Conservation (phyloP, 2,329 filamentous ascomycete genomes). For the Alternaria atra region DNA sequence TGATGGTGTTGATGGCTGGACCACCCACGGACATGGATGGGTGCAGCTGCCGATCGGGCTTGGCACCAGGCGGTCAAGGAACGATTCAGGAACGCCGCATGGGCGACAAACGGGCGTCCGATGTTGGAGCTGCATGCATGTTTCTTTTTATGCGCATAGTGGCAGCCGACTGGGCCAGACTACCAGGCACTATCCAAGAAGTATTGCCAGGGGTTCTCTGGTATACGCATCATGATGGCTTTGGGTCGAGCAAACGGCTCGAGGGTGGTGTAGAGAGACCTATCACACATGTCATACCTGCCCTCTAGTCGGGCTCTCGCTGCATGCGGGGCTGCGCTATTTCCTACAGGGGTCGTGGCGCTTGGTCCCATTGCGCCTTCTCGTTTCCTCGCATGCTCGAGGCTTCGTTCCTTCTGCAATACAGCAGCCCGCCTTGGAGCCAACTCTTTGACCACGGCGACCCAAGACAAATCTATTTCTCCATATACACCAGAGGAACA, state of each 20-base stretch:
- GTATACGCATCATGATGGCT: constrained; percentile 15
- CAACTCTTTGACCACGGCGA: neutral
- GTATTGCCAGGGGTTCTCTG: neutral
- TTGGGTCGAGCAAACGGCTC: neutral
- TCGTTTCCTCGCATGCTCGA: constrained; percentile 29
- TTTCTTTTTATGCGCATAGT: constrained; percentile 6
- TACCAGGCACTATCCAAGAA: neutral
- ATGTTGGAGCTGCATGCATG: constrained; percentile 11
- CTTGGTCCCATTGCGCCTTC: constrained; percentile 22
- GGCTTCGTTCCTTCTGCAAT: constrained; percentile 9
- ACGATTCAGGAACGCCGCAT: constrained; percentile 22
- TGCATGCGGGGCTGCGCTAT: constrained; percentile 22
- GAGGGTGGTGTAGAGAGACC: constrained; percentile 1
- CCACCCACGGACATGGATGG: constrained; percentile 6
- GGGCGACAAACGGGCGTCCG: constrained; percentile 9
- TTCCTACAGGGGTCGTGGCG: constrained; percentile 16
- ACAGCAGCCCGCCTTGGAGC: neutral
- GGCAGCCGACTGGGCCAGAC: neutral
- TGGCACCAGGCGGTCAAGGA: constrained; percentile 15
- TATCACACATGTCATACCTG: constrained; percentile 8
- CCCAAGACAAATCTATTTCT: neutral
- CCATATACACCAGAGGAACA: neutral
- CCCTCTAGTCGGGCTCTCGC: constrained; percentile 5
- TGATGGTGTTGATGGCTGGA: neutral
- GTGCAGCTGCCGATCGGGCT: constrained; percentile 13